Evolutionary conservation across 345 rosid genomes (phyloP).

Genomic region (Camelina sativa): DNA sequence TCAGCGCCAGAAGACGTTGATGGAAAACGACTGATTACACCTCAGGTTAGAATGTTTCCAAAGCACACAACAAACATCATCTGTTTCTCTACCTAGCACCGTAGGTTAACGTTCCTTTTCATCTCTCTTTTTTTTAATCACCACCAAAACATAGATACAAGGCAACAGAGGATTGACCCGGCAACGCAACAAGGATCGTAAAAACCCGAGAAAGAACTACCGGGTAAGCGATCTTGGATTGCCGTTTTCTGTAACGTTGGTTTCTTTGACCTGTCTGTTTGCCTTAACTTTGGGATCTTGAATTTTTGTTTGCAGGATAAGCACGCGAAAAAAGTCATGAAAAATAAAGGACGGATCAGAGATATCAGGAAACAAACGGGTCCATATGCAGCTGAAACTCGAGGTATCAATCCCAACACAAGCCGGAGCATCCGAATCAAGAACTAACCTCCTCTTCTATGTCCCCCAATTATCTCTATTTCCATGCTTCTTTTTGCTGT

Average conservation of each 20-base stretch:
- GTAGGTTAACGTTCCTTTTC: constrained; percentile 18
- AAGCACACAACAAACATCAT: constrained; percentile 11
- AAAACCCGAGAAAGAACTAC: constrained; percentile 89
- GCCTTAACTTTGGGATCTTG: constrained; percentile 25
- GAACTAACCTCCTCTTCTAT: constrained; percentile 33
- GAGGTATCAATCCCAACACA: constrained; percentile 68
- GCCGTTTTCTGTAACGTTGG: constrained; percentile 5
- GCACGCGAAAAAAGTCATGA: constrained; percentile 48
- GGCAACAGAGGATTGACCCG: constrained; percentile 79
- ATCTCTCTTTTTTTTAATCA: background rate
- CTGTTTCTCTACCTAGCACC: constrained; percentile 20
- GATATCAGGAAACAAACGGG: constrained; percentile 56
- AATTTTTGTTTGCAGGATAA: constrained; percentile 50
- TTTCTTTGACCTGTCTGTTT: background rate
- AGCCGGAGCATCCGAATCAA: constrained; percentile 72
- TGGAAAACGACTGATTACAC: constrained; percentile 65
- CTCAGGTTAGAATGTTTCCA: constrained; percentile 51
- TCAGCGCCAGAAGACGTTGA: constrained; percentile 64
- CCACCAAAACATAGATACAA: constrained; percentile 53
- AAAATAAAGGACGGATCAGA: constrained; percentile 64
- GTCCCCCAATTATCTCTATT: background rate
- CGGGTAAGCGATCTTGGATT: constrained; percentile 48
- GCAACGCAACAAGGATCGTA: constrained; percentile 57
- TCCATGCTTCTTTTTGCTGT: constrained; percentile 13
- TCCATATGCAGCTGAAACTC: constrained; percentile 68